These are phyloP conservation scores for Starmerella stigmatis DNA, from an alignment of 805 yeast genomes.

Conservation along the genomic window DNA sequence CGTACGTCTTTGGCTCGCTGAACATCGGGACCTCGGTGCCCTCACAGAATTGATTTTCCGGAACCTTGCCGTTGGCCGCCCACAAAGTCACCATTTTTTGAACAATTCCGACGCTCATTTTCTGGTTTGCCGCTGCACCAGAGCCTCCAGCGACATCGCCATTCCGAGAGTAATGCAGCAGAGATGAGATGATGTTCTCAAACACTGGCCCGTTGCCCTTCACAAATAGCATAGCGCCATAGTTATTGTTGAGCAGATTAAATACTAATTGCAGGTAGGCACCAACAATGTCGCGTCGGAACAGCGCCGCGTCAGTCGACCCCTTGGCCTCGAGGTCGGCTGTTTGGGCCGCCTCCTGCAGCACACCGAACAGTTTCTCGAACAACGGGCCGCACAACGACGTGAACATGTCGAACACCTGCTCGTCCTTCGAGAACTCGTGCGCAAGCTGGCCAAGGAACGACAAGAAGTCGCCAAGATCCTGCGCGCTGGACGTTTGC, in stretches of 20 bases:
- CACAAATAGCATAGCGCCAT: slow-evolving; percentile 64
- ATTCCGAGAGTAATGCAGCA: slow-evolving; percentile 57
- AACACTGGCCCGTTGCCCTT: slow-evolving; percentile 52
- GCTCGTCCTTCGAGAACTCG: slow-evolving; percentile 53
- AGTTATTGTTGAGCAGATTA: slow-evolving; percentile 63
- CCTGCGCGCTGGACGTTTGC: slow-evolving; percentile 49
- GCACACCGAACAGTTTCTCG: slow-evolving; percentile 46
- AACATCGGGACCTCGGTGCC: slow-evolving; percentile 56
- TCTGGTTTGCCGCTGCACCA: slow-evolving; percentile 43
- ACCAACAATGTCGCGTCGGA: slow-evolving; percentile 41
- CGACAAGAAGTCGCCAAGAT: slow-evolving; percentile 69
- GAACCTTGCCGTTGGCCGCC: slow-evolving; percentile 59
- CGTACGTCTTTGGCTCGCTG: slow-evolving; percentile 52
- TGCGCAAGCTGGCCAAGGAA: slow-evolving; percentile 85
- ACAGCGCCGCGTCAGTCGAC: slow-evolving; percentile 51
- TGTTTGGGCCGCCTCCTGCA: slow-evolving; percentile 26
- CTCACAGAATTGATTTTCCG: slow-evolving; percentile 37
- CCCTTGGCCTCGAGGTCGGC: slow-evolving; percentile 33
- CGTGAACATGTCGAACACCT: slow-evolving; percentile 62
- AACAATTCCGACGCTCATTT: slow-evolving; percentile 58
- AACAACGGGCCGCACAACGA: slow-evolving; percentile 67
- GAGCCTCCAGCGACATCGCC: slow-evolving; percentile 38
- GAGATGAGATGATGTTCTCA: slow-evolving; percentile 49
- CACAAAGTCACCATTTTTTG: slow-evolving; percentile 50
- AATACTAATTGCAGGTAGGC: slow-evolving; percentile 60